Conservation (phyloP, 768 basidiomycete species). For the Termitomyces eurrhizus region DNA sequence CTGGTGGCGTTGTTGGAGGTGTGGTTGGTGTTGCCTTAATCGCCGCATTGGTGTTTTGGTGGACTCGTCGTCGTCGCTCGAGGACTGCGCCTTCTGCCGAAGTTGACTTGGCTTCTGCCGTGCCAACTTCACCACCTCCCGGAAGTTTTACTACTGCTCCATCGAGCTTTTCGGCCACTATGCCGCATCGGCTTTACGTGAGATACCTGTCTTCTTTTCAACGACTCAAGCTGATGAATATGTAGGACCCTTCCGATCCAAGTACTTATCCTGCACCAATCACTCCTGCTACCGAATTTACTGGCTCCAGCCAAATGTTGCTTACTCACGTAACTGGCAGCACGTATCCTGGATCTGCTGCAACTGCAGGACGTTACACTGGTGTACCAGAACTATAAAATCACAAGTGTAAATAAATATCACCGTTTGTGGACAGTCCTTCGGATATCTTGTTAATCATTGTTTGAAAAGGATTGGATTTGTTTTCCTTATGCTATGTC, state of each 20-base stretch:
- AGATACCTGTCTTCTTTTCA: slow-evolving; percentile 12
- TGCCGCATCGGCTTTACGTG: slow-evolving; percentile 36
- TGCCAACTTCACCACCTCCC: slow-evolving; percentile 8
- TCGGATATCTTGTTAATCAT: background rate
- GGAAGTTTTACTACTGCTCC: slow-evolving; percentile 15
- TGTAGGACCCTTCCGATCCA: slow-evolving; percentile 37
- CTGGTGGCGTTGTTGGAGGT: slow-evolving; percentile 61
- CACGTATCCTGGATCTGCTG: slow-evolving; percentile 10
- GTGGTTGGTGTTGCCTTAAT: slow-evolving; percentile 44
- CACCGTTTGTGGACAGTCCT: background rate
- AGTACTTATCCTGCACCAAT: slow-evolving; percentile 33
- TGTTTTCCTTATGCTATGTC: background rate
- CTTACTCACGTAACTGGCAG: slow-evolving; percentile 18
- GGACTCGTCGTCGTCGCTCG: slow-evolving; percentile 22
- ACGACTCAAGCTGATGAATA: background rate
- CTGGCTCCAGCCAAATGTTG: slow-evolving; percentile 12
- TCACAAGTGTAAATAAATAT: background rate
- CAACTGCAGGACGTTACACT: slow-evolving; percentile 22
- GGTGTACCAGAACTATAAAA: slow-evolving; percentile 28
- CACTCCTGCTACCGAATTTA: slow-evolving; percentile 6
- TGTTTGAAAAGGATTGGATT: background rate
- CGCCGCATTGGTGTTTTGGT: slow-evolving; percentile 26
- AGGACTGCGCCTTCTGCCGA: slow-evolving; percentile 21
- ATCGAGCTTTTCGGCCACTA: slow-evolving; percentile 12
- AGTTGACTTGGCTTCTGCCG: slow-evolving; percentile 10